Evolutionary conservation across 805 yeast genomes (phyloP).

Genomic region (Schizosaccharomyces osmophilus): DNA sequence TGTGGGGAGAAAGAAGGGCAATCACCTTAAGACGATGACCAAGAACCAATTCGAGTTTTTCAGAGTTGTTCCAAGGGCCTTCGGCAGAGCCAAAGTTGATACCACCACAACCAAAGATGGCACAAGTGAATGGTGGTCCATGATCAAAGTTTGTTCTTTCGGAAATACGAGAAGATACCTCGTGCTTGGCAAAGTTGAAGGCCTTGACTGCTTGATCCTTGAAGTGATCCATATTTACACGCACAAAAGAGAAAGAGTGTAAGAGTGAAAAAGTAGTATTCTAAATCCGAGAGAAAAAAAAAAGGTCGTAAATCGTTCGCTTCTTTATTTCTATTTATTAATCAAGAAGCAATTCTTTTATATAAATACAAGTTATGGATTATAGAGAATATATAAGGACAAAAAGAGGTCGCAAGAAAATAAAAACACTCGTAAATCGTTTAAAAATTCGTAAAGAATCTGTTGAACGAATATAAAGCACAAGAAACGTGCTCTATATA

Average conservation of each 20-base stretch:
- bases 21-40: constrained; percentile 6
- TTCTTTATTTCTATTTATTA: too few relatives aligned
- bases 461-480: too few relatives aligned
- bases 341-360: too few relatives aligned
- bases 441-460: too few relatives aligned
- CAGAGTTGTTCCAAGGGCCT: constrained; percentile 9
- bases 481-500: too few relatives aligned
- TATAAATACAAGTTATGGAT: too few relatives aligned
- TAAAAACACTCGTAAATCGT: too few relatives aligned
- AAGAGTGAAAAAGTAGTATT: too few relatives aligned
- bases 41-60: constrained; percentile 6
- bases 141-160: neutral
- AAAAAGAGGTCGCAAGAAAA: too few relatives aligned
- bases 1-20: constrained; percentile 7
- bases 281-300: too few relatives aligned
- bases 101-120: constrained; percentile 5
- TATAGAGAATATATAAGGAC: too few relatives aligned
- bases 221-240: neutral
- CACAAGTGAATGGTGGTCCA: constrained; percentile 3
- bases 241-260: neutral
- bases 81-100: constrained; percentile 8
- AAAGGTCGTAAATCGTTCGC: too few relatives aligned
- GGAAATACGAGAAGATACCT: neutral
- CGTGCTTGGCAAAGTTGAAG: neutral
- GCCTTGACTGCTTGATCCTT: neutral